Base-by-base conservation (phyloP, 106 monocot species). In the Dioscorea alata region DNA sequence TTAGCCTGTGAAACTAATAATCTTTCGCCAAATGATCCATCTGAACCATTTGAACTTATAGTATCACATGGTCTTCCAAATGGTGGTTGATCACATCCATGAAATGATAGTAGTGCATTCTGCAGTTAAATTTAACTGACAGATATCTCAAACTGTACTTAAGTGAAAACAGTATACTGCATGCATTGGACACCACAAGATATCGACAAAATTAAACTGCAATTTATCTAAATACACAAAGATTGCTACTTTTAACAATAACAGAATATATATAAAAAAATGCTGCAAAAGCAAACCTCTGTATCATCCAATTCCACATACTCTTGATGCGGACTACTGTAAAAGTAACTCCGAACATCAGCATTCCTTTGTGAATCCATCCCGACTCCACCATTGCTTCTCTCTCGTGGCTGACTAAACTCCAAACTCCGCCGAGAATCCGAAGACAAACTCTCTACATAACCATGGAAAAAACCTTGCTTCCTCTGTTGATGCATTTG, bases 61-160 rank as follows among this genome's bases (percentile, higher is more conserved):
- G 59, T 61, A 69, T 13, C 23, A 51, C 14, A 57, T 75, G 79
- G 65, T 33, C 48, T 73, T 54, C 70, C 33, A 23, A 50, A 16
- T 49, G 75, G 17, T 68, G 75, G 60, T 23, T 65, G 54, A 69
- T 74, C 73, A 79, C 74, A 77, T 21, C 61, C 76, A 81, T 74
- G 73, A 73, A 92, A 81, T 15, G 92, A 10, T 42, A 42, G 97
- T 15, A 92, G 92, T 68, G 97, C 97, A 87, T 87, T 99, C 78
- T 79, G 72, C 69, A 66, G 17, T 50, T 50, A 66, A 18, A n/a
- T 42, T 42, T 42, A 42, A 42, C 42, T 8, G 10, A 42, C 42
- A 42, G 42, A 3, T 42, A 42, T 42, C 42, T 42, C 42, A 42
- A 42, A 42, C 6, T 42, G 42, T 42, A 28, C 10, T 42, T 8